These are phyloP conservation scores for Hortaea werneckii DNA, from an alignment of 2,329 filamentous ascomycete genomes.

Conservation along the genomic window DNA sequence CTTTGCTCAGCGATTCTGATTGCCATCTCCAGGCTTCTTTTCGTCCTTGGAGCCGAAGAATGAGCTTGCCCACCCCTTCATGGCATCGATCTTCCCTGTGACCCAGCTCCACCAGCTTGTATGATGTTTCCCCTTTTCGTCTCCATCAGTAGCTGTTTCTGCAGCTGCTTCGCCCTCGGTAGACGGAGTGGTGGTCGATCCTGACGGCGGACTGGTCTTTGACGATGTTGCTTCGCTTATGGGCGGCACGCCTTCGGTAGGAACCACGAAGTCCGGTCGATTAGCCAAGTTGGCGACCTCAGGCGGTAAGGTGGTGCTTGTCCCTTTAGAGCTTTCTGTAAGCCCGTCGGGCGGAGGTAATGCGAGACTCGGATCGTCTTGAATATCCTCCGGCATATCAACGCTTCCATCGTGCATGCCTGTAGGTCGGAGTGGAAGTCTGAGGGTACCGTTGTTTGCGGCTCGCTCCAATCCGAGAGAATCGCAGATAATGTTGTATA, in stretches of 20 bases:
- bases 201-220: not conserved
- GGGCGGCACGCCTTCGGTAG: constrained; percentile 1
- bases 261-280: constrained; percentile 5
- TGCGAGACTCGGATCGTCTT: constrained; percentile 3
- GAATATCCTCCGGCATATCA: constrained; percentile 3
- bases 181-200: not conserved
- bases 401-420: constrained; percentile 43
- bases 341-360: constrained; percentile 1
- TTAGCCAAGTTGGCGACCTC: constrained; percentile 6
- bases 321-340: not conserved
- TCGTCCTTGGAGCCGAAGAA: not conserved
- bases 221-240: too few relatives aligned
- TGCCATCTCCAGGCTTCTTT: too few relatives aligned
- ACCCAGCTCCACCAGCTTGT: constrained; percentile 24
- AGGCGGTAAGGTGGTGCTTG: not conserved
- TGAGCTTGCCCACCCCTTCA: constrained; percentile 22
- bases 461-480: constrained; percentile 63
- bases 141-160: constrained; percentile 11
- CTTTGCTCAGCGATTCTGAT: too few relatives aligned
- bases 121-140: constrained; percentile 9
- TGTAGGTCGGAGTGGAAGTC: constrained; percentile 55
- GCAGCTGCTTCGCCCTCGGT: not conserved
- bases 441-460: constrained; percentile 80
- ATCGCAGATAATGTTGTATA: constrained; percentile 92
- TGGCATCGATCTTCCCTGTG: constrained; percentile 19